Base-by-base conservation (phyloP, 2,329 filamentous ascomycete genomes). In the Cadophora luteo-olivacea region DNA sequence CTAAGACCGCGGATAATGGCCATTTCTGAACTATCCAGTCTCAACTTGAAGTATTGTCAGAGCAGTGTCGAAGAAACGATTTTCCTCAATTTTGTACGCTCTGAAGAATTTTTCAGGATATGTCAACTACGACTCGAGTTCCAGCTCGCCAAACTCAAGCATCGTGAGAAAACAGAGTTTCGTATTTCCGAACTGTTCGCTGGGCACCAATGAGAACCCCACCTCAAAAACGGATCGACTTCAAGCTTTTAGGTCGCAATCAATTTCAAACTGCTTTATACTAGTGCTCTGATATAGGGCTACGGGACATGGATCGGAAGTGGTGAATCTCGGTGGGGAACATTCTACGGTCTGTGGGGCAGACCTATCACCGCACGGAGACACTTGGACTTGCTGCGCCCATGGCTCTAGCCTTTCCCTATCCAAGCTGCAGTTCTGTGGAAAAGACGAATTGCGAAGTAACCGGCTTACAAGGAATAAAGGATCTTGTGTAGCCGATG, bases 121-220 rank as follows among this genome's bases (percentile, higher is more conserved):
- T 64, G n/a, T 12, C 33, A 51, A 25, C 22, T 29, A 55, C 62
- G 51, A 64, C n/a, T 55, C 33, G 33, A 3, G 22, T 11, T 41
- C 24, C 22, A 45, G n/a, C 29, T 52, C 33, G 48, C 38, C 32
- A 45, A 41, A 51, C 33, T 14, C 41, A 62, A 51, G n/a, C 38
- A 62, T 51, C 41, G 25, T 49, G 60, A 62, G 60, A 33, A 29
- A 49, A 32, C 16, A 62, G 24, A 33, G 60, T 22, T 62, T 62
- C 9, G 16, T 41, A 11, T 61, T 69, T 70, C 66, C 66, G 61
- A 70, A 68, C 66, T 32, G 48, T 19, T 19, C 33, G 16, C 66
- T 61, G 61, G 64, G 66, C 63, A 61, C 66, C 58, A 68, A 51
- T 68, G 11, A 45, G 38, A 48, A 4, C 3, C 24, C 36, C 25